Conservation (phyloP, 2,329 filamentous ascomycete genomes). For the Paracamarosporium sp. region DNA sequence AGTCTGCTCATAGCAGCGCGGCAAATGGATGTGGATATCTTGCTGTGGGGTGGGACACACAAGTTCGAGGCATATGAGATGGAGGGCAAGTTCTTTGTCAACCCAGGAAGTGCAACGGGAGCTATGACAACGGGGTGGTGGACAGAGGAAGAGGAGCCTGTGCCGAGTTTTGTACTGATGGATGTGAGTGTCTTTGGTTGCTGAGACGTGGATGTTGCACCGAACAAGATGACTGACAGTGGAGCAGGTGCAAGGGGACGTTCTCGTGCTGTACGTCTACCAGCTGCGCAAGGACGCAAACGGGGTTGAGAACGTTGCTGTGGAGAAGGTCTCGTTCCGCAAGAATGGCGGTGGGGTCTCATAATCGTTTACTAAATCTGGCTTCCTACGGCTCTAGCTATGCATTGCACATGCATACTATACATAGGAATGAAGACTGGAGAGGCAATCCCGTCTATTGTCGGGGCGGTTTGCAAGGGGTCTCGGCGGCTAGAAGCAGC, state of each 20-base stretch:
- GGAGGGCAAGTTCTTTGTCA: slow-evolving; percentile 75
- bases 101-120: slow-evolving; percentile 72
- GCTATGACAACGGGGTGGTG: slow-evolving; percentile 68
- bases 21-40: slow-evolving; percentile 74
- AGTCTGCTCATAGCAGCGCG: slow-evolving; percentile 70
- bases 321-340: slow-evolving; percentile 64
- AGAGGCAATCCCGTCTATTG: slow-evolving; percentile 13
- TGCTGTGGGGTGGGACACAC: slow-evolving; percentile 74
- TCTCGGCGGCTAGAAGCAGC: slow-evolving; percentile 26
- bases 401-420: slow-evolving; percentile 10
- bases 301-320: slow-evolving; percentile 60
- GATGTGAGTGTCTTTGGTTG: slow-evolving; percentile 71
- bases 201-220: neutral
- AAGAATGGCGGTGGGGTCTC: slow-evolving; percentile 54
- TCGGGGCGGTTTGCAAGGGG: slow-evolving; percentile 23
- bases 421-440: neutral
- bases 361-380: slow-evolving; percentile 25
- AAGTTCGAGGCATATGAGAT: slow-evolving; percentile 75
- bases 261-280: slow-evolving; percentile 94
- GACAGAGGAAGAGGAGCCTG: slow-evolving; percentile 68
- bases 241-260: slow-evolving; percentile 87
- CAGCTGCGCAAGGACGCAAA: slow-evolving; percentile 61
- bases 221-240: slow-evolving; percentile 22
- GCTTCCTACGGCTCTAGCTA: slow-evolving; percentile 16
- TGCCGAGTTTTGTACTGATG: slow-evolving; percentile 96